Evolutionary conservation across 805 yeast species (phyloP).

Genomic region (Torulaspora microellipsoides): DNA sequence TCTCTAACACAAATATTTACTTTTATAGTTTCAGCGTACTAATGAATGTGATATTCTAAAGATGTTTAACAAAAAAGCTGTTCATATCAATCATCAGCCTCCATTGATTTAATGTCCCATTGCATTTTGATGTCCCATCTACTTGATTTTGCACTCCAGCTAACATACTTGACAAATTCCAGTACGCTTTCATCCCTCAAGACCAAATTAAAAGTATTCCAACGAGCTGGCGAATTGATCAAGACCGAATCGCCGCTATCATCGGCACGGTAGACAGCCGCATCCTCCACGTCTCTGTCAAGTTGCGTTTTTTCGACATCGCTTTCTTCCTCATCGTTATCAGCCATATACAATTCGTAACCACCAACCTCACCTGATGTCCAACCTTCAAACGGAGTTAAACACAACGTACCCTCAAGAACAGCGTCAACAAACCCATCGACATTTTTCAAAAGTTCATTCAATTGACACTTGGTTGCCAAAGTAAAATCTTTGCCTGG

Average conservation of each 20-base stretch:
- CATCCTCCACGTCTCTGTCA: constrained; percentile 59
- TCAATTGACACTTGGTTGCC: constrained; percentile 57
- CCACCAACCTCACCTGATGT: constrained; percentile 89
- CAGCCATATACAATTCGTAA: constrained; percentile 84
- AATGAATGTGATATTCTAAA: too few relatives aligned
- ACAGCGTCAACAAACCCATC: constrained; percentile 40
- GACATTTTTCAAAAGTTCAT: constrained; percentile 36
- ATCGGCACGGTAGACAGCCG: constrained; percentile 66
- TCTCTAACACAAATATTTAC: too few relatives aligned
- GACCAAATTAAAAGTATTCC: constrained; percentile 77
- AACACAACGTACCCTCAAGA: constrained; percentile 73
- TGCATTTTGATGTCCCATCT: constrained; percentile 86
- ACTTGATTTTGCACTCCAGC: constrained; percentile 81
- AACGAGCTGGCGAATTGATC: constrained; percentile 71
- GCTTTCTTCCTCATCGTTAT: constrained; percentile 42
- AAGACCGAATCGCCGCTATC: constrained; percentile 72
- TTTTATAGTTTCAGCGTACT: too few relatives aligned
- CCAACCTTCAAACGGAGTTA: constrained; percentile 84
- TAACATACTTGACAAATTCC: constrained; percentile 88
- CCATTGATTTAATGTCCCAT: constrained; percentile 64
- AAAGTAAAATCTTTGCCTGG: constrained; percentile 93
- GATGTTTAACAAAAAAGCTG: too few relatives aligned
- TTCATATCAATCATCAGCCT: constrained; percentile 8
- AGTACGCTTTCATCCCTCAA: constrained; percentile 81
- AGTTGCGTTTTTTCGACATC: constrained; percentile 31